Conservation (phyloP, 2,329 filamentous ascomycete genomes). For the Thelonectria olida region DNA sequence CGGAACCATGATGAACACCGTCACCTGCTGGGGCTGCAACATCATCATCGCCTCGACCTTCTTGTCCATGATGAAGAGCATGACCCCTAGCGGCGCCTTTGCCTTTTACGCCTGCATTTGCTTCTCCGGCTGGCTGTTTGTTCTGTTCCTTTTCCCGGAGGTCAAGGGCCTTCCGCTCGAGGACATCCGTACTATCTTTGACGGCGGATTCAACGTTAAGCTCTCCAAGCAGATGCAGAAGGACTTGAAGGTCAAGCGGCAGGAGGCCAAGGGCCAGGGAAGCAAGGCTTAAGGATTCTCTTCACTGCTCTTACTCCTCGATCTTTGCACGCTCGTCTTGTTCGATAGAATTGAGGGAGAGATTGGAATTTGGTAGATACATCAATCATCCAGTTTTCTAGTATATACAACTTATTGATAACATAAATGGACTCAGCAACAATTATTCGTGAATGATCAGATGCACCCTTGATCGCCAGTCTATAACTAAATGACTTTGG, state of each 20-base stretch:
- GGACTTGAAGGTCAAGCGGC: constrained; percentile 26
- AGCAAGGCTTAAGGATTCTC: constrained; percentile 5
- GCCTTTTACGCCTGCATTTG: constrained; percentile 60
- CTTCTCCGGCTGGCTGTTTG: constrained; percentile 49
- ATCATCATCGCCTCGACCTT: constrained; percentile 59
- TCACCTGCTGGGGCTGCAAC: constrained; percentile 54
- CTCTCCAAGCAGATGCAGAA: constrained; percentile 49
- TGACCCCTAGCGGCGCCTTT: constrained; percentile 57
- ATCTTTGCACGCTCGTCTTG: too few relatives aligned
- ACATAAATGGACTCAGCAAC: too few relatives aligned
- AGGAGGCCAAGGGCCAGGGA: neutral
- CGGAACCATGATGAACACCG: constrained; percentile 56
- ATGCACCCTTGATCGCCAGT: too few relatives aligned
- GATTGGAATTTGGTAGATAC: too few relatives aligned
- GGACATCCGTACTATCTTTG: constrained; percentile 58
- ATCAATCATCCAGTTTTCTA: too few relatives aligned
- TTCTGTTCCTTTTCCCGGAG: constrained; percentile 60
- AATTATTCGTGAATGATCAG: too few relatives aligned
- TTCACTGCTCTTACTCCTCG: too few relatives aligned
- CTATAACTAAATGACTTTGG: too few relatives aligned
- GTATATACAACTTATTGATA: too few relatives aligned
- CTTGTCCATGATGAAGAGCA: constrained; percentile 54
- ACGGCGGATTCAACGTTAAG: constrained; percentile 54
- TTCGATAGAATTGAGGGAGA: too few relatives aligned
- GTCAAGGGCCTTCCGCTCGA: constrained; percentile 62